Conservation (phyloP, 495 filamentous ascomycete species). For the Schizothecium vesticola region DNA sequence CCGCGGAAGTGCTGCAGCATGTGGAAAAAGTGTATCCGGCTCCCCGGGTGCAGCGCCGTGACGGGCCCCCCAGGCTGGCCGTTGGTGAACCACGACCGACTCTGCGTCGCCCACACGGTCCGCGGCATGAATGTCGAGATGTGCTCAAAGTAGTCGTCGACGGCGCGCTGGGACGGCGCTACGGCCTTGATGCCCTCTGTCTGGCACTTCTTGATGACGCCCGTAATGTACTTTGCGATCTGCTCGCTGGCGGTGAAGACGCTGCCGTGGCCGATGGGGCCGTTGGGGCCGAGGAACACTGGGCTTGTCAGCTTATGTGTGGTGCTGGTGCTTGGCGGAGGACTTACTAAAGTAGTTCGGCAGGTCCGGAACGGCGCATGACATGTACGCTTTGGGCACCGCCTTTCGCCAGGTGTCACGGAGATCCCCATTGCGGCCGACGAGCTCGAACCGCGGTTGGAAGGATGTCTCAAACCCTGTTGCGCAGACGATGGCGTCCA, state of each 20-base stretch:
- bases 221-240: constrained; percentile 42
- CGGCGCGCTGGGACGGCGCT: constrained; percentile 34
- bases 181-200: constrained; percentile 39
- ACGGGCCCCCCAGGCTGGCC: constrained; percentile 41
- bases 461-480: constrained; percentile 64
- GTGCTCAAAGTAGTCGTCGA: constrained; percentile 43
- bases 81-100: constrained; percentile 49
- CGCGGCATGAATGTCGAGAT: constrained; percentile 43
- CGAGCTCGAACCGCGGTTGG: constrained; percentile 55
- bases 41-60: constrained; percentile 45
- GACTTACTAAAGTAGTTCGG: constrained; percentile 48
- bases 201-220: constrained; percentile 42
- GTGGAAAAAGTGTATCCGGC: constrained; percentile 48
- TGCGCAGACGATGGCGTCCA: constrained; percentile 64
- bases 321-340: not conserved
- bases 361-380: constrained; percentile 38
- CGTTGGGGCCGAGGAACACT: constrained; percentile 47
- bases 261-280: constrained; percentile 45
- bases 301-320: not conserved
- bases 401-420: constrained; percentile 36
- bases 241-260: constrained; percentile 45
- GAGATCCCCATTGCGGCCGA: constrained; percentile 47
- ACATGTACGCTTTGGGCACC: constrained; percentile 41
- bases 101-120: constrained; percentile 40
- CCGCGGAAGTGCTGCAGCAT: constrained; percentile 43